Conservation (phyloP, 768 basidiomycete genomes). For the Mycena rebaudengoi region DNA sequence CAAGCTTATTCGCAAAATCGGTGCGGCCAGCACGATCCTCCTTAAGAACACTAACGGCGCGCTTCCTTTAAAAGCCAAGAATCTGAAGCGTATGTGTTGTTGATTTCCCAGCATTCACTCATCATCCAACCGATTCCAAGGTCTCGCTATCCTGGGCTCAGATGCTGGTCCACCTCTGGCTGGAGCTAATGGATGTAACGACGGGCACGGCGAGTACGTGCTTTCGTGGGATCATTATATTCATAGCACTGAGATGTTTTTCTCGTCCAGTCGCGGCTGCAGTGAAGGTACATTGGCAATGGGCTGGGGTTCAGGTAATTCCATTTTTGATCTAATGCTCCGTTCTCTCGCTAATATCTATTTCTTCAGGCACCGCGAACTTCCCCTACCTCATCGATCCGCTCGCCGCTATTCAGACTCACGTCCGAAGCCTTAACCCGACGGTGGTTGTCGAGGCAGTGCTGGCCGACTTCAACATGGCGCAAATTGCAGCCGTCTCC, state of each 20-base stretch:
- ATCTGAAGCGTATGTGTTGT: constrained; percentile 41
- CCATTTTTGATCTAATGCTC: not conserved
- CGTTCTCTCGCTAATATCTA: constrained; percentile 11
- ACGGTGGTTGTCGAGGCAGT: constrained; percentile 28
- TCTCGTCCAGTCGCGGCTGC: constrained; percentile 35
- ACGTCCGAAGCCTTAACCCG: constrained; percentile 37
- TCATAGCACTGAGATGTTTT: not conserved
- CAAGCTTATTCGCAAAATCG: constrained; percentile 66
- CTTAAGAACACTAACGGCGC: constrained; percentile 63
- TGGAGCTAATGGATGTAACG: constrained; percentile 40
- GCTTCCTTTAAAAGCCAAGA: constrained; percentile 50
- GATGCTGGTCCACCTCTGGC: constrained; percentile 44
- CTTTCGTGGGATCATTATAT: not conserved
- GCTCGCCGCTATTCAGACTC: constrained; percentile 27
- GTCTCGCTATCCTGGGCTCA: constrained; percentile 48
- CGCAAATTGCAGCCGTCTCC: constrained; percentile 31
- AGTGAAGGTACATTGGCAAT: constrained; percentile 52
- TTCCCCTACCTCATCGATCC: constrained; percentile 42
- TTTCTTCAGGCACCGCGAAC: constrained; percentile 50
- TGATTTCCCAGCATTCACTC: not conserved
- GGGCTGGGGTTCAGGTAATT: constrained; percentile 35
- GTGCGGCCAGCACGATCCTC: constrained; percentile 67
- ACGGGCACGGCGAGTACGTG: constrained; percentile 31
- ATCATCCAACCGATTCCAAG: not conserved
- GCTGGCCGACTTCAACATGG: constrained; percentile 40